Base-by-base conservation (phyloP, 164 flowering plant species). In the Magnolia changhungtana region DNA sequence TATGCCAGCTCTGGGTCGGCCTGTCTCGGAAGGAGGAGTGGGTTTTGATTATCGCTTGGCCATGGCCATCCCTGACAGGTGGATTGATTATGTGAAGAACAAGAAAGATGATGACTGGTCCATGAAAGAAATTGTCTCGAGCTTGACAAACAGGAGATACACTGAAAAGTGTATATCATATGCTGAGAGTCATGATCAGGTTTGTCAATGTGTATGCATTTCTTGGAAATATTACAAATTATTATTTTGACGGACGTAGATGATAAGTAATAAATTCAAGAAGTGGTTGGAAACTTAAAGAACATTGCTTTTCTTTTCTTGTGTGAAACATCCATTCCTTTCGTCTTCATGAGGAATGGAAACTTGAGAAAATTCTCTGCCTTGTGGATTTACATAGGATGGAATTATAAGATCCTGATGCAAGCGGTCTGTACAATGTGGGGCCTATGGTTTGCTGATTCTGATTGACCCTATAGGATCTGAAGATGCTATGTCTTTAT, bases 141-240 rank as follows among this genome's bases (percentile, higher is more conserved):
- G 85, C 81, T 84, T 96, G 89, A 96, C 96, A 73, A 92, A 96
- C 84, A 84, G 99, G 84, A 90, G 99, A 85, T 94, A 89, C 84
- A 84, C 90, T 6, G 99, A 96, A 82, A 92, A 91, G 86, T 96
- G 98, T 81, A 78, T 96, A 78, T 82, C 99, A 24, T 96, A 96
- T 89, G 98, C 99, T 20, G 99, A 96, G 83, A 89, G 98, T 79
- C 99, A 96, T 81, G 99, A 96, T 80, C 99, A 96, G 97, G 99
- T 94, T 76, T 19, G 8, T 72, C 10, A 51, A 7, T 51, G 19
- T 8, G 61, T 66, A 16, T 49, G 27, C 66, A 23, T 55, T 73
- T 65, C 1, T 75, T 50, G 6, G 52, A 65, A 24, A 23, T 23
- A 65, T 65, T 23, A 21, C 3, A 13, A 24, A 23, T 65, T 9